phyloP scores from a whole-genome alignment of 179 eudicot species.

The Heliamphora pulchella region DNA sequence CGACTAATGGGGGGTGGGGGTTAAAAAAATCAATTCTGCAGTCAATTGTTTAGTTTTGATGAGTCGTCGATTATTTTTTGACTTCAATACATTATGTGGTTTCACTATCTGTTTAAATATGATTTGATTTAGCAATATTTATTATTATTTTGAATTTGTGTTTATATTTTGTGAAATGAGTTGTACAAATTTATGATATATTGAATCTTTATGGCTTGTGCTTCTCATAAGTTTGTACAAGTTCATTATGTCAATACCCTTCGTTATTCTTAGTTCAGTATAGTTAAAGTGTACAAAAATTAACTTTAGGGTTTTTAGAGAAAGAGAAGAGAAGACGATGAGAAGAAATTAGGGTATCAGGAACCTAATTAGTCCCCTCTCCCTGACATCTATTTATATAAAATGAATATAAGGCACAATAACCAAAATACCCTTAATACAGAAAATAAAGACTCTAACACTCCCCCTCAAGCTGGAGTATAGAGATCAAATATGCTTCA shows the following conservation, averaged over 20 bases:
- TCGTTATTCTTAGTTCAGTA: background rate
- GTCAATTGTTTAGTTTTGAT: background rate
- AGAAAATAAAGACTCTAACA: too few relatives aligned
- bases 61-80: background rate
- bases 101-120: background rate
- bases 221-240: background rate
- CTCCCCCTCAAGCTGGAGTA: too few relatives aligned
- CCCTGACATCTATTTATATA: too few relatives aligned
- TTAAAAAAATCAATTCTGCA: background rate
- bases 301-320: too few relatives aligned
- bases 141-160: background rate
- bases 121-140: background rate
- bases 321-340: too few relatives aligned
- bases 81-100: background rate
- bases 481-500: too few relatives aligned
- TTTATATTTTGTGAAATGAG: background rate
- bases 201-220: constrained; percentile 1
- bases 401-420: too few relatives aligned
- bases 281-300: too few relatives aligned
- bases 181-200: background rate
- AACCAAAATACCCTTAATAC: too few relatives aligned
- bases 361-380: too few relatives aligned
- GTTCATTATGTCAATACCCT: background rate
- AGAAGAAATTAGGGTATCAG: too few relatives aligned
- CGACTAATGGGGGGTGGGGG: too few relatives aligned